Percentiles rank a stretch among this genome's conserved stretches.
Evolutionary conservation across 768 basidiomycete species (phyloP).

Genomic region (Kwoniella europaea): DNA sequence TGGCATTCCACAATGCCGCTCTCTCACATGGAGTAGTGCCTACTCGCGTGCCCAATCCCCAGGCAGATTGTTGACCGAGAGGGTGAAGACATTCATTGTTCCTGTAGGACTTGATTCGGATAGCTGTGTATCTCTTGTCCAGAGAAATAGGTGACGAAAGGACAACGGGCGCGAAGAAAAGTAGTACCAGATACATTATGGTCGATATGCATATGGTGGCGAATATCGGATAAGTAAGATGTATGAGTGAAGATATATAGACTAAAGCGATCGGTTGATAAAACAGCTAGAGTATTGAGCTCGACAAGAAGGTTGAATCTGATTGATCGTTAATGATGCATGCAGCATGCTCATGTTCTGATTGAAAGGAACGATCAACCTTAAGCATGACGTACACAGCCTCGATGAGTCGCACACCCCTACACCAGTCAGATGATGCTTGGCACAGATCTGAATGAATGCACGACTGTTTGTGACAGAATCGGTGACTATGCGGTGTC

Average conservation of each 20-base stretch:
- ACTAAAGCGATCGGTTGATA: too few species aligned
- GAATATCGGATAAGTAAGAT: neutral
- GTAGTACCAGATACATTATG: neutral
- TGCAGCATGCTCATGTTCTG: too few species aligned
- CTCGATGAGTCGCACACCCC: neutral
- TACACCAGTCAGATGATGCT: neutral
- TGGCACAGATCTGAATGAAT: too few species aligned
- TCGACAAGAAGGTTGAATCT: neutral
- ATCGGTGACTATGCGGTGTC: neutral
- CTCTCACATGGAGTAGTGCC: conserved; percentile 14
- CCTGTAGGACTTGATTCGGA: conserved; percentile 2
- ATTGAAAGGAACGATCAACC: neutral
- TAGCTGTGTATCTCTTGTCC: conserved; percentile 7
- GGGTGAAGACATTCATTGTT: neutral
- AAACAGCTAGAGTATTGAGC: too few species aligned
- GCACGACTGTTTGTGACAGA: neutral
- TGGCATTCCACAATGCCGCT: conserved; percentile 27
- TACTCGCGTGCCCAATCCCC: conserved; percentile 7
- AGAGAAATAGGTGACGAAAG: neutral
- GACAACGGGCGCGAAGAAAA: neutral
- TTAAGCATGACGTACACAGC: neutral
- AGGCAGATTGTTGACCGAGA: neutral
- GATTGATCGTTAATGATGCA: neutral
- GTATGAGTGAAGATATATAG: too few species aligned
- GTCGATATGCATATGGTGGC: neutral